phyloP scores from a whole-genome alignment of 495 filamentous ascomycete species.

The Neurospora pannonica region DNA sequence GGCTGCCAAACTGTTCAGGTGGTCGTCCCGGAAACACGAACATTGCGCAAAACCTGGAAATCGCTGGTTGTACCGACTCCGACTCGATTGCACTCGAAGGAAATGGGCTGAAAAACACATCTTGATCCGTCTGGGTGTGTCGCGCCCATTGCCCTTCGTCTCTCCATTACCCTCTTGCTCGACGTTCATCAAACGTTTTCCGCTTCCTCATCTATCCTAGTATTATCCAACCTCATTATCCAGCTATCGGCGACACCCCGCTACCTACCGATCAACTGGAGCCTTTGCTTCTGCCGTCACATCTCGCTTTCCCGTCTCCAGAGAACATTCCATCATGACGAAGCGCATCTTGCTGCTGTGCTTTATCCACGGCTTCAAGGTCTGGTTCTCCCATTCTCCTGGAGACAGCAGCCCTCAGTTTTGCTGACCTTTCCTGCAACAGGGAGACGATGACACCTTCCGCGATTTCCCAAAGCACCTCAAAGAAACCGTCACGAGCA shows the following conservation, averaged over 20 bases:
- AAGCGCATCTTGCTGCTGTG: slow-evolving; percentile 75
- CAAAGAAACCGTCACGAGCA: slow-evolving; percentile 52
- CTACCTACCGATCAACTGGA: not conserved
- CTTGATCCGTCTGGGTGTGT: not conserved
- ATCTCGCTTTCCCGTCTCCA: not conserved
- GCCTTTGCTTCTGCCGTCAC: not conserved
- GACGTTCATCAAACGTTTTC: not conserved
- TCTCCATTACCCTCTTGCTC: not conserved
- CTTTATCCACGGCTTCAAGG: slow-evolving; percentile 96
- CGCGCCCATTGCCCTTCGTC: not conserved
- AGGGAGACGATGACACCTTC: slow-evolving; percentile 90
- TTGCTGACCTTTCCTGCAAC: not conserved
- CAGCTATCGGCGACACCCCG: not conserved
- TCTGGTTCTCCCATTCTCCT: slow-evolving; percentile 18
- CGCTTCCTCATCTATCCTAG: not conserved
- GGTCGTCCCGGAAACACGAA: not conserved
- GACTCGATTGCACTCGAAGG: not conserved
- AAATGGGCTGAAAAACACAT: not conserved
- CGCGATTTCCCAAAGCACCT: slow-evolving; percentile 65
- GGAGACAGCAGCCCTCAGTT: not conserved
- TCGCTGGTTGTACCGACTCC: not conserved
- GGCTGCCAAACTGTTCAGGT: not conserved
- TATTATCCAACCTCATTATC: not conserved
- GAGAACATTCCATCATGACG: slow-evolving; percentile 34
- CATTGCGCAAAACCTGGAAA: not conserved